Percentiles rank a stretch among this genome's conserved stretches.
Evolutionary conservation across 1,284 basidiomycete species (phyloP).

Genomic region (Naganishia sp.): DNA sequence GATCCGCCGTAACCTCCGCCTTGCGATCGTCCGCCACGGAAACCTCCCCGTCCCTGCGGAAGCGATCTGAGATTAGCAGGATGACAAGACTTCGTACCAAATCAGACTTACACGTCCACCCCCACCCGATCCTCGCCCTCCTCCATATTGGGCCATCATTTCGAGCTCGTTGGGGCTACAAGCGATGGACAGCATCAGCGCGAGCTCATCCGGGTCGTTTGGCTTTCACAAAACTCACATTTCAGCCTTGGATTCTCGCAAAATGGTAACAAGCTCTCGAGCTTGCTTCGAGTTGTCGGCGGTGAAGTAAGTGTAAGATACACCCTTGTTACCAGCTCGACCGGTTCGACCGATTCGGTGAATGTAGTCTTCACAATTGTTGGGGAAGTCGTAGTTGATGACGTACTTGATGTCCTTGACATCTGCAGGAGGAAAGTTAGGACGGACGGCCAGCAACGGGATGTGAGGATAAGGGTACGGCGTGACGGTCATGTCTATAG

Average conservation of each 20-base stretch:
- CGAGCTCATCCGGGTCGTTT: not conserved
- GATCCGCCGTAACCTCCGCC: slow-evolving; percentile 47
- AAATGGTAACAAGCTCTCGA: slow-evolving; percentile 83
- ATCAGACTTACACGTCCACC: slow-evolving; percentile 46
- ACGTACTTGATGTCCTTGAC: slow-evolving; percentile 53
- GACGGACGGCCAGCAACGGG: not conserved
- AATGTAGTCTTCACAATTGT: slow-evolving; percentile 77
- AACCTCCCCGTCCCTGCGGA: slow-evolving; percentile 61
- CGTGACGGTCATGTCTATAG: too few relatives aligned
- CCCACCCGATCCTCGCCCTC: slow-evolving; percentile 54
- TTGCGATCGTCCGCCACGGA: slow-evolving; percentile 55
- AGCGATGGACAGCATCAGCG: not conserved
- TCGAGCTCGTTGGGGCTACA: slow-evolving; percentile 75
- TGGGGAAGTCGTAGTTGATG: slow-evolving; percentile 67
- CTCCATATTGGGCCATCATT: slow-evolving; percentile 87
- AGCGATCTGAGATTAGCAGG: slow-evolving; percentile 45
- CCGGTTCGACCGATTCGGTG: slow-evolving; percentile 62
- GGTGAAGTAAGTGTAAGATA: slow-evolving; percentile 90
- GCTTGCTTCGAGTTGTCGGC: slow-evolving; percentile 92
- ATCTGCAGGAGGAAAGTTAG: slow-evolving; percentile 38
- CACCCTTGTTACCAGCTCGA: slow-evolving; percentile 59
- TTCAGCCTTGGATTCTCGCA: slow-evolving; percentile 84
- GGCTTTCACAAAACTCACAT: slow-evolving; percentile 51
- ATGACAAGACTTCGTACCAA: not conserved
- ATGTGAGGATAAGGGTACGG: not conserved